Conservation (phyloP, 2,329 filamentous ascomycete species). For the Hypocreales sp. region DNA sequence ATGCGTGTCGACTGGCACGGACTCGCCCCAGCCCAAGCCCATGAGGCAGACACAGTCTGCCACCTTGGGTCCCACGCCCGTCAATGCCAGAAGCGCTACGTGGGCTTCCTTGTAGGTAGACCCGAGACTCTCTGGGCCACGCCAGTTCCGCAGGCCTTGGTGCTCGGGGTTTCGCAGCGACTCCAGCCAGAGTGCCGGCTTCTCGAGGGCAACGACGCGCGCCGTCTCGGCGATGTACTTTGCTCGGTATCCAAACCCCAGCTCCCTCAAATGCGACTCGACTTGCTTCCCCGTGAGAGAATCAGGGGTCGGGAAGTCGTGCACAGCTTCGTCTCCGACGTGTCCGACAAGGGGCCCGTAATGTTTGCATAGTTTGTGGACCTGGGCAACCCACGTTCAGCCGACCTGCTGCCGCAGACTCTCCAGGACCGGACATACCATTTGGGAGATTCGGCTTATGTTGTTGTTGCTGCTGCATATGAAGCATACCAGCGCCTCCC, state of each 20-base stretch:
- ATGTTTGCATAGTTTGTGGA: conserved; percentile 74
- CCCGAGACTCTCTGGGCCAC: conserved; percentile 7
- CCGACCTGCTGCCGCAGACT: not conserved
- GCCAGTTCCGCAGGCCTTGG: conserved; percentile 31
- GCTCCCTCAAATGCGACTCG: conserved; percentile 60
- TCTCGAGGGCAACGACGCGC: conserved; percentile 50
- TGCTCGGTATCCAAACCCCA: conserved; percentile 90
- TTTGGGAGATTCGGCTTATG: conserved; percentile 85
- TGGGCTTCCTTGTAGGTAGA: conserved; percentile 68
- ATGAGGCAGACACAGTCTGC: conserved; percentile 94
- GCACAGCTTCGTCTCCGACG: conserved; percentile 55
- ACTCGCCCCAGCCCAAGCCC: conserved; percentile 90
- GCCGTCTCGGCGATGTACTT: conserved; percentile 87
- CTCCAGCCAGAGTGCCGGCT: conserved; percentile 61
- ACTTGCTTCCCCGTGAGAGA: conserved; percentile 60
- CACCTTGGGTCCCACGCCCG: conserved; percentile 91
- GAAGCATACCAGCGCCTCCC: conserved; percentile 87
- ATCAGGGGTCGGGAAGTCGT: conserved; percentile 73
- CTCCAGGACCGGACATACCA: conserved; percentile 36
- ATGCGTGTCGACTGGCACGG: conserved; percentile 93
- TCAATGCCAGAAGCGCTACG: conserved; percentile 58
- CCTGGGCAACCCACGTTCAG: conserved; percentile 20
- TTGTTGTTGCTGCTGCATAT: conserved; percentile 99
- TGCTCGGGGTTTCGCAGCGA: conserved; percentile 63
- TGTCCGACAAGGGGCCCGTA: conserved; percentile 68